Conservation (phyloP, 176 grass and related monocot species). For the Dactylis glomerata region DNA sequence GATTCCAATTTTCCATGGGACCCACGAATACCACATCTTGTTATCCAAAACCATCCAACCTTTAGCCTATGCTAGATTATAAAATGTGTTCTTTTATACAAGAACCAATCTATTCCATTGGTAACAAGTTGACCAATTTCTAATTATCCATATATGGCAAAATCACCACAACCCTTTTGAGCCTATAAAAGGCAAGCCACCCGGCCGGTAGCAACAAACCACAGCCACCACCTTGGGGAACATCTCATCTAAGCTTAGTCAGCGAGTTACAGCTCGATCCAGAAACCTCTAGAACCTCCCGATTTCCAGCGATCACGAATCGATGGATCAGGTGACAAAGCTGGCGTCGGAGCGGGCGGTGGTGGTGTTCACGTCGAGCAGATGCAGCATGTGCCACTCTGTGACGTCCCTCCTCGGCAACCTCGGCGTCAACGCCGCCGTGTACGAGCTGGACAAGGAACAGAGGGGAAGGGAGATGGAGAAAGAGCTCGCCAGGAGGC, state of each 20-base stretch:
- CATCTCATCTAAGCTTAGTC: background rate
- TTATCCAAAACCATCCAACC: conserved; percentile 7
- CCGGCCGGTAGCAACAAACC: background rate
- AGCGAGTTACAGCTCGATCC: background rate
- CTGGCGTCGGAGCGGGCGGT: conserved; percentile 60
- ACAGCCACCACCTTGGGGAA: background rate
- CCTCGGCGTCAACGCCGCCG: conserved; percentile 48
- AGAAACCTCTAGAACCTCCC: conserved; percentile 20
- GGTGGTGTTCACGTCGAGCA: conserved; percentile 64
- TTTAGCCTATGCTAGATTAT: background rate
- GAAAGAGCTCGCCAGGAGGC: conserved; percentile 45
- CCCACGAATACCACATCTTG: conserved; percentile 7
- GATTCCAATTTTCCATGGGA: conserved; percentile 22
- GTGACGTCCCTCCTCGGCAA: conserved; percentile 49
- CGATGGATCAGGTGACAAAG: conserved; percentile 57
- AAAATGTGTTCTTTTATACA: background rate
- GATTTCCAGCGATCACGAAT: background rate
- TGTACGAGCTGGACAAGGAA: conserved; percentile 66
- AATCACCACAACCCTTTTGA: background rate
- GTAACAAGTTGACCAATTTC: background rate
- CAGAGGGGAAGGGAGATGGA: conserved; percentile 52
- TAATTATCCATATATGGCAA: background rate
- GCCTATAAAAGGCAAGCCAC: conserved; percentile 11
- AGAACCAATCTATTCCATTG: background rate
- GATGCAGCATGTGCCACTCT: conserved; percentile 59